Conservation (phyloP, 495 filamentous ascomycete genomes). For the Staphylotrichum tortipilum region DNA sequence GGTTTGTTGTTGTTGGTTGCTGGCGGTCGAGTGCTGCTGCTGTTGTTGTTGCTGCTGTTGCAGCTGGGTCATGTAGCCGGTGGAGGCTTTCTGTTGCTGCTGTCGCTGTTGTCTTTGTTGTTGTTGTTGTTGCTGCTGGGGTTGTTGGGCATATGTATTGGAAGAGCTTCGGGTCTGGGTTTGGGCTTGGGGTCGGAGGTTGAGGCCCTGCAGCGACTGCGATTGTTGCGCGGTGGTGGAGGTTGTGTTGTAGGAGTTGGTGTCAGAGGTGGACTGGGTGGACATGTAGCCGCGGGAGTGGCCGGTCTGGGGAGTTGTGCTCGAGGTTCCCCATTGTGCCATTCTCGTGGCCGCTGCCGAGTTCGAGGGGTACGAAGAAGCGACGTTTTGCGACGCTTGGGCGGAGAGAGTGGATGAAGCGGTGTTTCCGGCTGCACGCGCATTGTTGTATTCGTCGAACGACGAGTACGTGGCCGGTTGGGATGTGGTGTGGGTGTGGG, state of each 20-base stretch:
- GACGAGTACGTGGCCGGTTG: slow-evolving; percentile 17
- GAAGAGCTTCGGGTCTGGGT: slow-evolving; percentile 15
- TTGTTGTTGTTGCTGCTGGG: slow-evolving; percentile 17
- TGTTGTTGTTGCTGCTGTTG: slow-evolving; percentile 14
- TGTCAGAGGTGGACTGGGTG: slow-evolving; percentile 11
- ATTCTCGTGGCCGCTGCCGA: slow-evolving; percentile 10
- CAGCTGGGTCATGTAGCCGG: slow-evolving; percentile 1
- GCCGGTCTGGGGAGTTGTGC: slow-evolving; percentile 10
- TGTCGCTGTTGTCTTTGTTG: slow-evolving; percentile 15
- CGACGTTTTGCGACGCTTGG: slow-evolving; percentile 13
- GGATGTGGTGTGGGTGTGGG: slow-evolving; percentile 3
- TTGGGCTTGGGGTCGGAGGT: slow-evolving; percentile 17
- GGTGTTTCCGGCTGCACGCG: slow-evolving; percentile 7
- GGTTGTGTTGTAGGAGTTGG: slow-evolving; percentile 5
- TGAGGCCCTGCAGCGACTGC: slow-evolving; percentile 18
- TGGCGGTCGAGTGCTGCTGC: slow-evolving; percentile 11
- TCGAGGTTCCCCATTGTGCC: slow-evolving; percentile 19
- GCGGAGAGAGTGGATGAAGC: slow-evolving; percentile 9
- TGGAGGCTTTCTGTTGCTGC: slow-evolving; percentile 9
- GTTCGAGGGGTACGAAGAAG: slow-evolving; percentile 17
- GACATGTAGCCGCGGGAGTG: slow-evolving; percentile 16
- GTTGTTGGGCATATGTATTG: slow-evolving; percentile 16
- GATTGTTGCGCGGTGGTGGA: slow-evolving; percentile 14
- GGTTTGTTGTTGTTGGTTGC: slow-evolving; percentile 11
- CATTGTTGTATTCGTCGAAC: slow-evolving; percentile 20